Evolutionary conservation across 768 basidiomycete species (phyloP), one percentile per base, ranked within the genome.

Genomic region (Tulasnella sp.): DNA sequence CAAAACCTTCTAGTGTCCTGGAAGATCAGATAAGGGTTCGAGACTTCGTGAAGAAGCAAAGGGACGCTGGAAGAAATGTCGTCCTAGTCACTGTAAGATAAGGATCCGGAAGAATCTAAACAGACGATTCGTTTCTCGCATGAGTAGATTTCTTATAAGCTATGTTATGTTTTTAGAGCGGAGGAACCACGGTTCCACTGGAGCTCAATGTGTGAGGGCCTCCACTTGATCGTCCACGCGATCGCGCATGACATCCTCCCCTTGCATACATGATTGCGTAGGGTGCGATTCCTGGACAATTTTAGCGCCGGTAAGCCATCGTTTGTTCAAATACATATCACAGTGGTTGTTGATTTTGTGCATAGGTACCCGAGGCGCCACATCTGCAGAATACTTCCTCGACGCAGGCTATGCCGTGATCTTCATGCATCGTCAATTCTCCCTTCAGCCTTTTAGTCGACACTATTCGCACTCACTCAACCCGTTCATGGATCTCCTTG

Each of bases 401-500:
- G 82, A 86, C 66, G 84, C 88, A 5, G 88, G 86, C 59, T 98
- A 98, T 75, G 93, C 94, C 24, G 96, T 99, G 71, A 92, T 99
- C 65, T 99, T 99, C 75, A 88, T 99, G 81, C 95, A 99, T 71
- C 78, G 95, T 21, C 92, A 96, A 72, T 95, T 96, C 76, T 97
- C 94, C 64, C 80, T 98, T 44, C 92, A 96, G 67, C 96, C 96
- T 0, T 99, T 95, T 77, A 93, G 89, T 69, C 75, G 96, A 51
- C 95, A 99, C 70, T 99, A 98, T 73, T 96, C 93, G 8, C 95
- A 99, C 71, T 94, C 92, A 0, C 93, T 93, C 3, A 95, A 97
- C 69, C 95, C 95, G 0, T 99, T 99, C 73, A 83, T 99, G 60
- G 94, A 97, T 70, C 86, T 98, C 61, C 79, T 99, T 24, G 84